Base-by-base conservation (phyloP, 1,284 basidiomycete species). In the Ustilago tritici region DNA sequence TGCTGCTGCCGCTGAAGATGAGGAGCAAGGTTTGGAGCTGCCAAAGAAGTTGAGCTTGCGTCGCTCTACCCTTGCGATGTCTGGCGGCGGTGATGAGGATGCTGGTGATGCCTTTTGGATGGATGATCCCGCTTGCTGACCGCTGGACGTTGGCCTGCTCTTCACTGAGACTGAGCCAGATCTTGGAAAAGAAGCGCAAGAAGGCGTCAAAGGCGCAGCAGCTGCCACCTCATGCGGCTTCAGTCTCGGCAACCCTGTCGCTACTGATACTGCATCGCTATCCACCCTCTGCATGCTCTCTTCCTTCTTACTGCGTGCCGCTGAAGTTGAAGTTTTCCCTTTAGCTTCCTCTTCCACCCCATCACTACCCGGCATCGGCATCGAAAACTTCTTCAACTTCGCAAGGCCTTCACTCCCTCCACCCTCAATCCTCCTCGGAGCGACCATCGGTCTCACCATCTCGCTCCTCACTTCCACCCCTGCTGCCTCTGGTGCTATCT, bases 21-120 rank as follows among this genome's bases (percentile, higher is more conserved):
- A 52, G 8, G 50, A n/a, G 6, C 43, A 34, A 4, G 53, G 8
- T 41, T 52, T 46, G 11, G 46, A 36, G 32, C 12, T 34, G 49
- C 70, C 66, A 38, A 77, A 77, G 43, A 77, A 77, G 66, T 77
- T 52, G 23, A 77, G 23, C 38, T 66, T 72, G 19, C 60, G 62
- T 31, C 70, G 52, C 46, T 70, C 68, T 8, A 28, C 19, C 9
- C 62, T 53, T 3, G 68, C 61, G 12, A 68, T 55, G 56, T 76
- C 68, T 4, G 68, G 64, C 36, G 73, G 68, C 36, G 73, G 67
- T 4, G 68, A 62, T 23, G 55, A 55, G 19, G 55, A 52, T 28
- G 61, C 32, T 19, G 41, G n/a, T 50, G 49, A 12, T 32, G 31
- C 28, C 12, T 32, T 38, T 15, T 49, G 50, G 15, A 4, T 32